Evolutionary conservation across 352 stramenopile genomes (phyloP), one percentile per base, ranked within the genome.

Genomic region (Aphanomyces euteiches): DNA sequence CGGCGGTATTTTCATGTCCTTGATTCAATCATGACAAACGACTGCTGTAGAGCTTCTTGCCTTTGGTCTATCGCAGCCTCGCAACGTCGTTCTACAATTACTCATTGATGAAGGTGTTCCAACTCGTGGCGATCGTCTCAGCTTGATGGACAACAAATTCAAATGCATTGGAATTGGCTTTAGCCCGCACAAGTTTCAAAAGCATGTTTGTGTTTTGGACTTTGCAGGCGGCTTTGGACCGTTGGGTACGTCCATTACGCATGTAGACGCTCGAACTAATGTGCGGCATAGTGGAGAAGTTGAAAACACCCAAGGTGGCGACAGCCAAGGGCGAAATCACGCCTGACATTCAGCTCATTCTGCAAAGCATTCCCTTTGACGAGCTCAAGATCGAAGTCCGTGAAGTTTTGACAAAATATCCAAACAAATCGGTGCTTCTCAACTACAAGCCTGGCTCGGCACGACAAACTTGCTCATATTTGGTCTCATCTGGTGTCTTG

Each of bases 331-430:
- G 45, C 28, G 64, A 70, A 70, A 47, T 70, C 15, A 70, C 64
- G n/a, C 47, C 64, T 0, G 64, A 70, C 48, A 50, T 70, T 10
- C 47, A 70, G 15, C 64, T 70, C 40, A 41, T 70, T 21, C 47
- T 70, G 4, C 64, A 70, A 37, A 70, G 64, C 64, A 70, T 70
- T 38, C 64, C 64, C 21, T 70, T 70, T 47, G 64, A 70, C 15
- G 64, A 70, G n/a, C 64, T 70, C 47, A 70, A 70, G 64, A 64
- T 70, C 38, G 64, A 70, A 70, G 64, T 70, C 17, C 64, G 64
- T 12, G 54, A 64, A 19, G 43, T 70, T n/a, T 43, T 70, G 17
- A 56, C 64, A 10, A 21, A 70, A 15, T 38, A 47, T 17, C 64
- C 64, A 7, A 34, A 19, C 3, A 21, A 70, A 58, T 48, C 50